Evolutionary conservation across 345 rosid species (phyloP).

Genomic region (Salix exigua): DNA sequence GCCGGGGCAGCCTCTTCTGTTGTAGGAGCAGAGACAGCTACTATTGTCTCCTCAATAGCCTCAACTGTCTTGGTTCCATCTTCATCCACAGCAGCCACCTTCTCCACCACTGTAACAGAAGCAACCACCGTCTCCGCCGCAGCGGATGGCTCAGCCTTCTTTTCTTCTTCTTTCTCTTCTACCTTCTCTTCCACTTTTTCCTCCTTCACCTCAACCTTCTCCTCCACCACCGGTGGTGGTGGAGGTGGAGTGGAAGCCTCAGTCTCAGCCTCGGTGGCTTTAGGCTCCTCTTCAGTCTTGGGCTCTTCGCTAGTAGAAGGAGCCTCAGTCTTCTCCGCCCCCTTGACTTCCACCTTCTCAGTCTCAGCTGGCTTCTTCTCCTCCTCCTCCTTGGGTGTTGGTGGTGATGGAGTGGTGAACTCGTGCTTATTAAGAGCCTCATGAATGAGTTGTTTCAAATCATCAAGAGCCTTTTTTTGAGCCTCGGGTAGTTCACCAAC

Average conservation of each 20-base stretch:
- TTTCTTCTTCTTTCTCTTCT: not conserved
- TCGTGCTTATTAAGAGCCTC: conserved; percentile 26
- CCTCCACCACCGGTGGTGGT: conserved; percentile 10
- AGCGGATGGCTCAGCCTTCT: conserved; percentile 12
- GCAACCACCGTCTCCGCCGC: conserved; percentile 22
- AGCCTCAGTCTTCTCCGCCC: not conserved
- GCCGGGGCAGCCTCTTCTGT: conserved; percentile 25
- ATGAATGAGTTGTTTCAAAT: conserved; percentile 22
- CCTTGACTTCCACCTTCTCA: conserved; percentile 10
- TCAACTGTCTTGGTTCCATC: conserved; percentile 84
- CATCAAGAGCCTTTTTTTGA: conserved; percentile 29
- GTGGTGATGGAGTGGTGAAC: conserved; percentile 22
- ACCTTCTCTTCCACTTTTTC: conserved; percentile 6
- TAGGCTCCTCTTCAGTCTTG: conserved; percentile 8
- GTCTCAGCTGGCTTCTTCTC: conserved; percentile 12
- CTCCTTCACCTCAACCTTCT: conserved; percentile 2
- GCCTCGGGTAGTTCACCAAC: conserved; percentile 23
- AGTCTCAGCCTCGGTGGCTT: conserved; percentile 1
- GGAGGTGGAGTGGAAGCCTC: conserved; percentile 1
- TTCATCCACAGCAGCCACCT: conserved; percentile 47
- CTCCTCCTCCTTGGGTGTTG: conserved; percentile 8
- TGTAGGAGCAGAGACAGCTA: conserved; percentile 39
- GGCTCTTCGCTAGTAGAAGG: conserved; percentile 2
- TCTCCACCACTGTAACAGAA: conserved; percentile 29
- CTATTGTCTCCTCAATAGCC: conserved; percentile 79